Evolutionary conservation across 148 eudicot species (phyloP), one percentile per base, ranked within the genome.

Genomic region (Bassia scoparia): DNA sequence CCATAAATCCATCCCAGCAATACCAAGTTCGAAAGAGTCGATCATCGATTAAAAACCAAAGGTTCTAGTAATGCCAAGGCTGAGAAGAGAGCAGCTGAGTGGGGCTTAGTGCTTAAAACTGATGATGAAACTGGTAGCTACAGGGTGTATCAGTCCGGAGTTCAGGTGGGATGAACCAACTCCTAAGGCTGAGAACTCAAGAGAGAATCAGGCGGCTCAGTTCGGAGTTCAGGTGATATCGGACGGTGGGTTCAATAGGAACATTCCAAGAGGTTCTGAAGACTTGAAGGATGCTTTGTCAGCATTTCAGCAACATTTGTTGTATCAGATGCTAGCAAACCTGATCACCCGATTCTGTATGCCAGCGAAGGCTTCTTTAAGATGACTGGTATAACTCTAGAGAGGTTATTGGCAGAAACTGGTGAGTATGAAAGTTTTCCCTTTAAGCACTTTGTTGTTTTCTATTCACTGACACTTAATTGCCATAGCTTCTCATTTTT

Each of bases 311-410:
- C 98, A 95, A 95, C 98, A 6, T 95, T 95, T 63, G 98, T 95
- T 66, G 98, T 95, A 17, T 89, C 97, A 38, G 98, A 95, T 84
- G 98, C 96, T 27, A 82, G 86, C 46, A 95, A 91, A 80, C 86
- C 91, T 7, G 96, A 95, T 71, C 74, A 75, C 72, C 97, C 98
- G 2, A 95, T 95, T 56, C 17, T 95, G 81, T 95, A 95, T 80
- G 98, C 98, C 18, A 95, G 98, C 69, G 93, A 96, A 67, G 98
- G 97, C 13, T 95, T 95, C 84, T 95, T 89, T 72, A 89, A 87
- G 82, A 91, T 91, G 97, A 95, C 98, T 21, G 98, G 98, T 95
- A 91, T 80, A 86, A 77, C 48, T 88, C 98, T 8, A 87, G 87
- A 80, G 98, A 95, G 72, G 97, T 95, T 69, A 84, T 95, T 11